These are phyloP conservation scores for Suillus alpinus DNA, from an alignment of 768 basidiomycete genomes.

Conservation along the genomic window DNA sequence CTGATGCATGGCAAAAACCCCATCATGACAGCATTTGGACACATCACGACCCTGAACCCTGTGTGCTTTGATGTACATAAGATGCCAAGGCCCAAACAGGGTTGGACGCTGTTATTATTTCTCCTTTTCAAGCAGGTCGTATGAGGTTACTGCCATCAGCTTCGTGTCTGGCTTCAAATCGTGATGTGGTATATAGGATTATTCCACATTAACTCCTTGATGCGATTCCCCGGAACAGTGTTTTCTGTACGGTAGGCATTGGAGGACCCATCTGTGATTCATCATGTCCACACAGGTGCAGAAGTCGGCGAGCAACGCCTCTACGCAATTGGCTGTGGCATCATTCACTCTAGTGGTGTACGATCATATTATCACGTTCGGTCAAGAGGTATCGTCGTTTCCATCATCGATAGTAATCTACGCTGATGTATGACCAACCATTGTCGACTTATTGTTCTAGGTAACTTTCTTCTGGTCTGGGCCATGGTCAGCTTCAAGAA, in stretches of 20 bases:
- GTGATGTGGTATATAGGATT: not conserved
- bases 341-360: slow-evolving; percentile 4
- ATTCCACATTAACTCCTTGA: not conserved
- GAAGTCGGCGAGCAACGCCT: not conserved
- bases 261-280: not conserved
- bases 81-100: not conserved
- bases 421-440: not conserved
- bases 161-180: not conserved
- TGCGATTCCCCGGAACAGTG: not conserved
- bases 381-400: slow-evolving; percentile 32
- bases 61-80: not conserved
- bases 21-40: not conserved
- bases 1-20: not conserved
- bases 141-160: not conserved
- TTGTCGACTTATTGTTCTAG: not conserved
- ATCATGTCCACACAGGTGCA: not conserved
- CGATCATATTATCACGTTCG: slow-evolving; percentile 32
- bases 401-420: not conserved
- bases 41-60: not conserved
- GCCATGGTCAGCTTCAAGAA: not conserved
- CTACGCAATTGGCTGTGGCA: not conserved
- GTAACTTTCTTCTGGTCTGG: not conserved
- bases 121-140: not conserved
- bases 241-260: not conserved
- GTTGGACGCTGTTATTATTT: not conserved